phyloP scores from a whole-genome alignment of 108 stramenopile species.

The Stephanodiscus triporus region DNA sequence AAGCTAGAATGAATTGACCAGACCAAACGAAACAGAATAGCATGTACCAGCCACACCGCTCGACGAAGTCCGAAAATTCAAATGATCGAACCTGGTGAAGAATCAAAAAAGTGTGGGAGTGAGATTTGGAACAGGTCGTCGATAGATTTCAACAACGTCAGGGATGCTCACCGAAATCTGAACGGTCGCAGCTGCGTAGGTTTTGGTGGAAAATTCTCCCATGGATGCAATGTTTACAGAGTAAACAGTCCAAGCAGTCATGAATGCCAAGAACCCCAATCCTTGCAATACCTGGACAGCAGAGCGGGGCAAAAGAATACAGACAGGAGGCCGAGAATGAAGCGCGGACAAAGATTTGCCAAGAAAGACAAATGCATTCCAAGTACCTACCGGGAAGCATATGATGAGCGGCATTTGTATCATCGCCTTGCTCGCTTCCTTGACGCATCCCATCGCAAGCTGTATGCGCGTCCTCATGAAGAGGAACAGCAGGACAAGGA shows the following conservation, averaged over 20 bases:
- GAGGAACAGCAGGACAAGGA: slow-evolving; percentile 67
- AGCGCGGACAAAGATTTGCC: background rate
- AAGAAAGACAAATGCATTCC: background rate
- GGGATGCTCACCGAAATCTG: slow-evolving; percentile 17
- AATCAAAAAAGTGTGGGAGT: background rate
- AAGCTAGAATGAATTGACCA: slow-evolving; percentile 87
- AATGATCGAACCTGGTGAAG: slow-evolving; percentile 45
- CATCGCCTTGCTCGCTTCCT: slow-evolving; percentile 83
- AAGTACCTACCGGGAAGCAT: slow-evolving; percentile 59
- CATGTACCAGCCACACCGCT: slow-evolving; percentile 75
- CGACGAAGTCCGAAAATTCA: slow-evolving; percentile 57
- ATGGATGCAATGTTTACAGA: slow-evolving; percentile 73
- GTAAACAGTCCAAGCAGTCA: slow-evolving; percentile 65
- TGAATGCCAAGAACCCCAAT: slow-evolving; percentile 64
- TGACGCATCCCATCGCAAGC: slow-evolving; percentile 87
- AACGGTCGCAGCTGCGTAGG: slow-evolving; percentile 33
- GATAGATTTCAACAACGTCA: background rate
- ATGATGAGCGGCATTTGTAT: slow-evolving; percentile 78
- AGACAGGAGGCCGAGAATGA: background rate
- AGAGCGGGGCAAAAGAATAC: background rate
- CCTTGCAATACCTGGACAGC: slow-evolving; percentile 53
- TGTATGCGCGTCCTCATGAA: slow-evolving; percentile 86
- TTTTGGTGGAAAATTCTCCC: slow-evolving; percentile 59
- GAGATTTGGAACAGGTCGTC: background rate
- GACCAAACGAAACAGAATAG: slow-evolving; percentile 95